Evolutionary conservation across 345 rosid genomes (phyloP), one percentile per base, ranked within the genome.

Genomic region (Anacardium occidentale): DNA sequence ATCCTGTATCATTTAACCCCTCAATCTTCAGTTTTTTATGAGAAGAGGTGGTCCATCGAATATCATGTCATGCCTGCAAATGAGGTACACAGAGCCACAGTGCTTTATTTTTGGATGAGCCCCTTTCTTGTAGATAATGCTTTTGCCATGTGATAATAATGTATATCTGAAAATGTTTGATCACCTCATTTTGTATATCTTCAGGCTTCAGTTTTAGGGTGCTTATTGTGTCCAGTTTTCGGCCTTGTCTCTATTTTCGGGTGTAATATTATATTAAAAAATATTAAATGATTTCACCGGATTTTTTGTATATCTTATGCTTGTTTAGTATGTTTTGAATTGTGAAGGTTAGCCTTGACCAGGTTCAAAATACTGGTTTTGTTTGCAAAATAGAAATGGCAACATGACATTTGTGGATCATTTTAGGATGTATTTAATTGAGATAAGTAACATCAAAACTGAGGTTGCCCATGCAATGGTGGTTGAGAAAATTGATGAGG

Each of bases 41-140:
- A 75, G 42, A 52, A 58, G 66, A 65, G 42, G 71, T 62, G 9
- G 26, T 21, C 20, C 60, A 47, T 58, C n/a, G 10, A n/a, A n/a
- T n/a, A n/a, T n/a, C n/a, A n/a, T 54, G 9, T 42, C 64, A 53
- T 68, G 78, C 72, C 69, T 20, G 32, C 42, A 34, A 56, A 53
- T 53, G 75, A 57, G 18, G 32, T n/a, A 56, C 34, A 11, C 47
- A 65, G 65, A 56, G 62, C 32, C 48, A 22, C 8, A 18, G 53
- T 56, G 40, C 47, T 17, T n/a, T 70, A 53, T 13, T 40, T 21
- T 60, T 58, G 32, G 44, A 60, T 9, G 63, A 54, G 24, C 65
- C 68, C 50, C 1, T 45, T 25, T 40, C 73, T 20, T 75, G 79
- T 75, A 79, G 20, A 75, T 75, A 79, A 18, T 18, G 71, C 55